Conservation (phyloP, 2,329 filamentous ascomycete species). For the Colletotrichum cereale region DNA sequence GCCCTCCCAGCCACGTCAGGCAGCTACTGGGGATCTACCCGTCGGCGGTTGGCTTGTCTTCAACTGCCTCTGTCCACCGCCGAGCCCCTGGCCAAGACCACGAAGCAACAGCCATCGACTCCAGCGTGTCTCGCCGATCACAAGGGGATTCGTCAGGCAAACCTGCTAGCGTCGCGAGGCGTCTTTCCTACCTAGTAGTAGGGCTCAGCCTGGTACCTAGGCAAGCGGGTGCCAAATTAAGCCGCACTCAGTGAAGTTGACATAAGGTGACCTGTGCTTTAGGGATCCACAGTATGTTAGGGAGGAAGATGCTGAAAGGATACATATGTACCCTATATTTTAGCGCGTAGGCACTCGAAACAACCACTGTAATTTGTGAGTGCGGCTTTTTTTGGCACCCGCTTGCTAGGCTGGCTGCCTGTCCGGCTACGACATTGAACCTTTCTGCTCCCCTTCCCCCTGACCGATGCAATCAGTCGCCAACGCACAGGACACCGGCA, state of each 20-base stretch:
- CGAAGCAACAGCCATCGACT: conserved; percentile 11
- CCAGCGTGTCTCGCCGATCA: conserved; percentile 36
- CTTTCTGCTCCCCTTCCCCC: not conserved
- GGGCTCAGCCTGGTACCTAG: conserved; percentile 24
- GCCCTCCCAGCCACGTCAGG: conserved; percentile 19
- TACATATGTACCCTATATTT: no score
- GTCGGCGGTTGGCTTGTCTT: conserved; percentile 27
- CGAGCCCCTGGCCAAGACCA: conserved; percentile 33
- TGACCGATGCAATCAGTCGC: not conserved
- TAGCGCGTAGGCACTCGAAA: no score
- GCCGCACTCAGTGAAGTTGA: no score
- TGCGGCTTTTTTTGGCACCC: no score
- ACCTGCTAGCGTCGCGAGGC: conserved; percentile 30
- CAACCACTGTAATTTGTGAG: no score
- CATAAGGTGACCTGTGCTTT: no score
- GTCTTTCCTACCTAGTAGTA: conserved; percentile 1
- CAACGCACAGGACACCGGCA: conserved; percentile 17
- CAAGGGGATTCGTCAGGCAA: conserved; percentile 27
- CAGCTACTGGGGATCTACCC: conserved; percentile 28
- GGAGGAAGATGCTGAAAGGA: not conserved
- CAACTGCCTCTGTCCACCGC: conserved; percentile 9
- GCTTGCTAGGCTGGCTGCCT: no score
- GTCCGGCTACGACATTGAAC: not conserved
- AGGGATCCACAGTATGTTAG: no score
- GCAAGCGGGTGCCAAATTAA: no score